phyloP scores from a whole-genome alignment of 805 yeast genomes.

The Sugiyamaella smithiae region DNA sequence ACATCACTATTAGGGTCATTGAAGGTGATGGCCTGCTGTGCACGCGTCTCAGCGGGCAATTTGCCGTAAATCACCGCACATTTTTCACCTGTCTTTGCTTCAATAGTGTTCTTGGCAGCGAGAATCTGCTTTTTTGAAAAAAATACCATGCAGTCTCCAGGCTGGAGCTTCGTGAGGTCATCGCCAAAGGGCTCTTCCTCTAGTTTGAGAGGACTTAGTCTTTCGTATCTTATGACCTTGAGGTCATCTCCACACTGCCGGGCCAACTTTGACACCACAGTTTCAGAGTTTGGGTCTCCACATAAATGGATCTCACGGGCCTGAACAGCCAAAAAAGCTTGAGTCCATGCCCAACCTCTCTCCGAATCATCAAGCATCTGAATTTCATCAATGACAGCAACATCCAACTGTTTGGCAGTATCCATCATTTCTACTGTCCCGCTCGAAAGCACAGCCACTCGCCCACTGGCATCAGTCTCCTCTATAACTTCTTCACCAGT shows the following conservation, averaged over 20 bases:
- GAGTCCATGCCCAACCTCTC: conserved; percentile 95
- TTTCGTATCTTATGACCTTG: conserved; percentile 63
- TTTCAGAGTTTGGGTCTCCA: conserved; percentile 87
- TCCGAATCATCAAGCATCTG: conserved; percentile 83
- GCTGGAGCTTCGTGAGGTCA: conserved; percentile 36
- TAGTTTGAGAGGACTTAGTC: conserved; percentile 70
- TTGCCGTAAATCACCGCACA: conserved; percentile 95
- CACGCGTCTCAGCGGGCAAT: conserved; percentile 90
- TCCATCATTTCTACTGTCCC: conserved; percentile 96
- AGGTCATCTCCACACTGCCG: conserved; percentile 76
- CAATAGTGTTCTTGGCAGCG: conserved; percentile 66
- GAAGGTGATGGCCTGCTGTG: conserved; percentile 75
- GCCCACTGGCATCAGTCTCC: conserved; percentile 63
- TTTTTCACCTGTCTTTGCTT: conserved; percentile 52
- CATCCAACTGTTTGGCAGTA: conserved; percentile 63
- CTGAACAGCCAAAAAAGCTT: conserved; percentile 79
- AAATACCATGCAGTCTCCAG: conserved; percentile 88
- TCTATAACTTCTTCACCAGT: conserved; percentile 95
- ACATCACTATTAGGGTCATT: conserved; percentile 64
- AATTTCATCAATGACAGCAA: conserved; percentile 91
- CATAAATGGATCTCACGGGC: conserved; percentile 88
- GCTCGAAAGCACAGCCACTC: conserved; percentile 69
- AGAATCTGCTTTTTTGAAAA: conserved; percentile 76
- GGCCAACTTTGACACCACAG: conserved; percentile 57
- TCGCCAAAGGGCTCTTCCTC: conserved; percentile 39